Percentiles rank a stretch among this genome's conserved stretches.
These are phyloP conservation scores for Blastosporella zonata DNA, from an alignment of 1,284 basidiomycete genomes.

Conservation along the genomic window DNA sequence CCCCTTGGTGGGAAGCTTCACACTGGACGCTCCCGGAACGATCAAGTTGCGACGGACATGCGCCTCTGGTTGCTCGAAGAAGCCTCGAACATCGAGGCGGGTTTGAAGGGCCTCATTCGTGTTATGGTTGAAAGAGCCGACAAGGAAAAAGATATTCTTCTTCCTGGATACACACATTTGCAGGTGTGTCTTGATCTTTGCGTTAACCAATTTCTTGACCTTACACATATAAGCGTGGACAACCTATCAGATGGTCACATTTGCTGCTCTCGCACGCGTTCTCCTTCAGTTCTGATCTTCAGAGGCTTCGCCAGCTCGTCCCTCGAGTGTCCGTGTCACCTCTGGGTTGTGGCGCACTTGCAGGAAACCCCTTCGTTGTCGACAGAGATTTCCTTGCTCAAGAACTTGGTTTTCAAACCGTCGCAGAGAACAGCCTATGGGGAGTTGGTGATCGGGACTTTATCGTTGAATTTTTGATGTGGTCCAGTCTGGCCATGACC, in stretches of 20 bases:
- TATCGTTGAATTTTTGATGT: conserved; percentile 96
- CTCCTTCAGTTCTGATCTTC: conserved; percentile 86
- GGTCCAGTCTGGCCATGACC: conserved; percentile 89
- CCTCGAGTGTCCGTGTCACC: conserved; percentile 92
- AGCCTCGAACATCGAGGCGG: conserved; percentile 67
- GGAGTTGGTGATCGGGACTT: conserved; percentile 97
- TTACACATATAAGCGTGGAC: conserved; percentile 66
- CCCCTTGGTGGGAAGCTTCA: conserved; percentile 90
- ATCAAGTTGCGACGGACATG: conserved; percentile 98
- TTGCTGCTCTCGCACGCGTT: conserved; percentile 93
- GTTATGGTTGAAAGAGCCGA: conserved; percentile 92
- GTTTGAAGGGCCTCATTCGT: conserved; percentile 75
- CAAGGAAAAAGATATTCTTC: conserved; percentile 85
- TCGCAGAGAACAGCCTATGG: conserved; percentile 93
- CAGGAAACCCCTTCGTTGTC: conserved; percentile 92
- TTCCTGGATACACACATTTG: conserved; percentile 97
- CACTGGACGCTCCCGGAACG: conserved; percentile 94
- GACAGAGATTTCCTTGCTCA: conserved; percentile 86
- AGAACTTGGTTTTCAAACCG: conserved; percentile 80
- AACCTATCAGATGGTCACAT: conserved; percentile 99
- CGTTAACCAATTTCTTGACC: conserved; percentile 6
- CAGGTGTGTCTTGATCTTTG: conserved; percentile 56
- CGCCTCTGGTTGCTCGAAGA: conserved; percentile 92
- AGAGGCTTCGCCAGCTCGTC: conserved; percentile 81
- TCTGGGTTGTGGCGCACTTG: conserved; percentile 91